A percentile compares a stretch with the other conserved stretches of the same genome.
These are phyloP conservation scores for Penicillium rolfsii DNA, from an alignment of 2,329 filamentous ascomycete genomes.

Conservation along the genomic window DNA sequence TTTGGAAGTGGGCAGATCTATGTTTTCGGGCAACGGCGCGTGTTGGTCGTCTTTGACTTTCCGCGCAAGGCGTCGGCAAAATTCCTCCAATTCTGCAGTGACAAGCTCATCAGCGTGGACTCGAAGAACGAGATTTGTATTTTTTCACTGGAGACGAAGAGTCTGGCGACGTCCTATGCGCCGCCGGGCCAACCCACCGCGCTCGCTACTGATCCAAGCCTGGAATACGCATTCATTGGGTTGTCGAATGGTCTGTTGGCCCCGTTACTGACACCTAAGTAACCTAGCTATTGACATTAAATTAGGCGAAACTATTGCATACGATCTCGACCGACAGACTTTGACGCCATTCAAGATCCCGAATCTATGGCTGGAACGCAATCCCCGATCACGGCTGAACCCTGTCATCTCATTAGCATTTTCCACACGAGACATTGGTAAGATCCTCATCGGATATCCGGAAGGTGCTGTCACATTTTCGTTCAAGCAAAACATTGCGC, in stretches of 20 bases:
- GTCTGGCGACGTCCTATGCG: conserved; percentile 68
- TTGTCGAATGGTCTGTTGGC: conserved; percentile 64
- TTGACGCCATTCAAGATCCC: conserved; percentile 79
- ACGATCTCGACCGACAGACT: conserved; percentile 81
- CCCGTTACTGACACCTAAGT: background rate
- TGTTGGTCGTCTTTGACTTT: conserved; percentile 74
- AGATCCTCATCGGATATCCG: conserved; percentile 85
- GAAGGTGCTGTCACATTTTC: conserved; percentile 88
- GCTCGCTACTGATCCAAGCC: conserved; percentile 79
- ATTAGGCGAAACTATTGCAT: conserved; percentile 79
- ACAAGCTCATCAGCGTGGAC: conserved; percentile 83
- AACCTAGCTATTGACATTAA: background rate
- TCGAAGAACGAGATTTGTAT: conserved; percentile 81
- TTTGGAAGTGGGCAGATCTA: conserved; percentile 88
- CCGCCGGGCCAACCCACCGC: conserved; percentile 76
- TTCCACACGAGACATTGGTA: conserved; percentile 90
- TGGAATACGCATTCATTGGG: conserved; percentile 92
- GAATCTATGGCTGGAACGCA: conserved; percentile 80
- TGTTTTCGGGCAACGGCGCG: conserved; percentile 79
- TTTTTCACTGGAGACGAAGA: conserved; percentile 76
- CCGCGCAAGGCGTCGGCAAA: conserved; percentile 74
- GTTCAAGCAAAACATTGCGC: conserved; percentile 84
- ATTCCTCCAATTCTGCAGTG: conserved; percentile 79
- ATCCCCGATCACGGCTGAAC: conserved; percentile 66
- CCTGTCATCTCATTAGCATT: conserved; percentile 77